Base-by-base conservation (phyloP, 257 asterid genomes). In the Penstemon davidsonii region DNA sequence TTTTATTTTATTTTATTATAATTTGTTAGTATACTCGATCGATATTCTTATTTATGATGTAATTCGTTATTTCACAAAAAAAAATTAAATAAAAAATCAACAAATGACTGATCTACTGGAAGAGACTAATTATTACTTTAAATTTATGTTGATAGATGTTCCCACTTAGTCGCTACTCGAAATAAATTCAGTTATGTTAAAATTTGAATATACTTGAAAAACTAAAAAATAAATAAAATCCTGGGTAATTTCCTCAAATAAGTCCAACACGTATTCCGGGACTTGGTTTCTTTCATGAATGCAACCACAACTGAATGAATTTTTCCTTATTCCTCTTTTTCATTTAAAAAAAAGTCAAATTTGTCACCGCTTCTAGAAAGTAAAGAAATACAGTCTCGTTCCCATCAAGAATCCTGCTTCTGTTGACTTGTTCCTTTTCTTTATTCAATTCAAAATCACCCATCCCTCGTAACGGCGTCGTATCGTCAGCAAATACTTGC, bases 401-500 rank as follows among this genome's bases (percentile, higher is more conserved):
- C 53, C 44, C 74, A 42, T 41, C 8, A 59, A 39, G 56, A 62
- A 13, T 54, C 51, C 15, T 12, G 7, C 43, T 38, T 3, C 0
- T 54, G 43, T 63, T 72, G 76, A 64, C 60, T 44, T 53, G 9
- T 54, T 41, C 41, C 19, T 4, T 59, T 10, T 50, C 9, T 15
- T 9, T 12, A 55, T 56, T 44, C 38, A 18, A 44, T 40, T 0
- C 13, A 12, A 36, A 2, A 38, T 61, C 5, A 33, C 71, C 55
- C 38, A 44, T 47, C 66, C 59, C 49, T 8, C 19, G 36, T 1
- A 43, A 66, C 77, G 62, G 47, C 67, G 75, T 39, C 72, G 68
- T 51, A 55, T 13, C 80, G 69, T 74, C 39, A 73, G 78, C 75
- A 68, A 45, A 66, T 60, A 47, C 76, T 55, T 66, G 64, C 82